Percentiles rank a stretch among this genome's conserved stretches.
These are phyloP conservation scores for Actinomortierella wolfii DNA, from an alignment of 371 early-diverging fungal genomes.

Conservation along the genomic window DNA sequence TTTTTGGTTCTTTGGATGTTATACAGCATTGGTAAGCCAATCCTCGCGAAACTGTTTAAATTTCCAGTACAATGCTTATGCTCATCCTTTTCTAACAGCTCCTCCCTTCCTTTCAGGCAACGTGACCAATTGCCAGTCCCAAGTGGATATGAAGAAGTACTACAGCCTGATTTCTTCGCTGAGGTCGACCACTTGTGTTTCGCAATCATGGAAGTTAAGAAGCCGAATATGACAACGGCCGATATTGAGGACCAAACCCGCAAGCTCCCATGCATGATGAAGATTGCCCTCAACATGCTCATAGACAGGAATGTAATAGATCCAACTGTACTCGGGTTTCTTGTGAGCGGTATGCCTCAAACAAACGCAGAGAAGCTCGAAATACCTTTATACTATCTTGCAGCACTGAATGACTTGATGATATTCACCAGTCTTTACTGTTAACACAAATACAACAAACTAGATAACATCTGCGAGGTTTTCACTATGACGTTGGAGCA, in stretches of 20 bases:
- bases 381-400: conserved; percentile 3
- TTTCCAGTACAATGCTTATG: conserved; percentile 5
- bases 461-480: conserved; percentile 15
- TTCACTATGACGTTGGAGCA: conserved; percentile 14
- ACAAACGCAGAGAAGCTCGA: conserved; percentile 7
- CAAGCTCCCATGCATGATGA: conserved; percentile 16
- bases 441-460: neutral
- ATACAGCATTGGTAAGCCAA: conserved; percentile 14
- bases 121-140: conserved; percentile 14
- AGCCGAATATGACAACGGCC: conserved; percentile 4
- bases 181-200: conserved; percentile 16
- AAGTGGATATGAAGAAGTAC: conserved; percentile 7
- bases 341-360: conserved; percentile 13
- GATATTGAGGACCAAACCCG: conserved; percentile 11
- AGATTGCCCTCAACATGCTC: conserved; percentile 16
- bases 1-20: conserved; percentile 13
- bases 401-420: neutral
- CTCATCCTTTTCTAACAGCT: conserved; percentile 1
- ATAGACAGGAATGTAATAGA: conserved; percentile 11
- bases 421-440: neutral
- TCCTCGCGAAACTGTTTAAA: neutral
- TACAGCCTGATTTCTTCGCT: conserved; percentile 10
- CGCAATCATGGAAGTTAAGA: conserved; percentile 16
- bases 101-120: conserved; percentile 7
- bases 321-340: conserved; percentile 11